Evolutionary conservation across 768 basidiomycete species (phyloP).

Genomic region (Phlebiopsis gigantea): DNA sequence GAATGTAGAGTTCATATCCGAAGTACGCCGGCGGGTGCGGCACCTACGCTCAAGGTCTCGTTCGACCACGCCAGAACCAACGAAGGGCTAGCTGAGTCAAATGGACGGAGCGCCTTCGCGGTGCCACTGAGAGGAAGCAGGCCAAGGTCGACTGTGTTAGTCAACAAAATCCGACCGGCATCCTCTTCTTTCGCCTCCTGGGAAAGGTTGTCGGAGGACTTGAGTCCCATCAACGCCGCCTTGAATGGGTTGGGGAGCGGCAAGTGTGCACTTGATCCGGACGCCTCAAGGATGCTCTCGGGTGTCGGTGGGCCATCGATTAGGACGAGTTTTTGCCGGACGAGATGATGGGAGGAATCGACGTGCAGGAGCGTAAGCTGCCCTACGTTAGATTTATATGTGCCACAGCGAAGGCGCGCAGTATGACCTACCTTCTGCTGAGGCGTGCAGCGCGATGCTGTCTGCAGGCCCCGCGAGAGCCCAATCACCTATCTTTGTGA

Average conservation of each 20-base stretch:
- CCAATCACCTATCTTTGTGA: constrained; percentile 53
- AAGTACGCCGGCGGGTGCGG: neutral
- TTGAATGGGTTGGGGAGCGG: constrained; percentile 65
- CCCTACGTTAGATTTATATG: constrained; percentile 23
- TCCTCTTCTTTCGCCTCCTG: constrained; percentile 18
- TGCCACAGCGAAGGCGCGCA: neutral
- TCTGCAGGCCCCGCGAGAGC: constrained; percentile 41
- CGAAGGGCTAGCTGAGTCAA: constrained; percentile 28
- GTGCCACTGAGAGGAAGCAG: constrained; percentile 24
- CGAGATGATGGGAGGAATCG: constrained; percentile 38
- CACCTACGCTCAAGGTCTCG: constrained; percentile 17
- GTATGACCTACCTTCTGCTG: constrained; percentile 39
- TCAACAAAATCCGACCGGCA: constrained; percentile 28
- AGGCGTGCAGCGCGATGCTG: constrained; percentile 40
- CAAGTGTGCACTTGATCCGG: constrained; percentile 28
- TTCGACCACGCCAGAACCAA: constrained; percentile 17
- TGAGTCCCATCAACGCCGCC: constrained; percentile 24
- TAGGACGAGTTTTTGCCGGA: constrained; percentile 36
- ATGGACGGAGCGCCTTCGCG: constrained; percentile 24
- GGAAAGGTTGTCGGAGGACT: constrained; percentile 42
- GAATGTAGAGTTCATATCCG: neutral
- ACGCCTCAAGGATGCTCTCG: constrained; percentile 13
- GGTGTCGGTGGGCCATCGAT: constrained; percentile 18
- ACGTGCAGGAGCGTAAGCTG: constrained; percentile 37
- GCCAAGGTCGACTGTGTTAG: constrained; percentile 31